Base-by-base conservation (phyloP, 441 rosid species). In the Manihot esculenta region DNA sequence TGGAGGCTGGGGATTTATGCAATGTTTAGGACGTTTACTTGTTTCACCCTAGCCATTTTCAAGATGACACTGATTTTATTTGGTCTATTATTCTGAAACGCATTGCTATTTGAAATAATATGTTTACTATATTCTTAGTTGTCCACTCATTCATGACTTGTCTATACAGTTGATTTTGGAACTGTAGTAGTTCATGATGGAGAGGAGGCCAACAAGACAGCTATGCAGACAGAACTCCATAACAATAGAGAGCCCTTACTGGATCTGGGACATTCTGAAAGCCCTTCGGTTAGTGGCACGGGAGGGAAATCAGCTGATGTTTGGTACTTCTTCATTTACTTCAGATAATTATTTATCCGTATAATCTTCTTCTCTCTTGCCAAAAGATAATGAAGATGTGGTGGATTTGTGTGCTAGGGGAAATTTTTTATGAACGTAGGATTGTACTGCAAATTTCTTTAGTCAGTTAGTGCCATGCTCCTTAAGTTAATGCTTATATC, bases 171-270 rank as follows among this genome's bases (percentile, higher is more conserved):
- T 74, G 97, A 90, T 50, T 96, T 90, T 79, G 97, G 97, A 68
- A 96, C 98, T 56, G 82, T 91, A 71, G 83, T 96, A 35, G 47
- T 90, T 77, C 97, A 89, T 83, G 89, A 80, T 61, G 88, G 84
- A 64, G 86, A 88, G 58, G 93, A 83, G 80, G 57, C 72, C 59
- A 81, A 78, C 50, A 79, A 78, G 73, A 72, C 64, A 62, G 57
- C 69, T 66, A 15, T 71, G 23, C 72, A 62, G 48, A 71, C 75
- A 58, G 86, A 81, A 72, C 62, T 71, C 62, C 73, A 80, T 67
- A 72, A 63, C 72, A 79, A 64, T 62, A 76, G 79, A 64, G 87
- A 80, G 69, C 51, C 80, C 63, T 76, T 75, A 64, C 72, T 81
- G 44, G 71, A 79, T 80, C 62, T 61, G 70, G 79, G 64, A 45